phyloP scores from a whole-genome alignment of 2,329 filamentous ascomycete species.

The Dactylellina haptotyla region DNA sequence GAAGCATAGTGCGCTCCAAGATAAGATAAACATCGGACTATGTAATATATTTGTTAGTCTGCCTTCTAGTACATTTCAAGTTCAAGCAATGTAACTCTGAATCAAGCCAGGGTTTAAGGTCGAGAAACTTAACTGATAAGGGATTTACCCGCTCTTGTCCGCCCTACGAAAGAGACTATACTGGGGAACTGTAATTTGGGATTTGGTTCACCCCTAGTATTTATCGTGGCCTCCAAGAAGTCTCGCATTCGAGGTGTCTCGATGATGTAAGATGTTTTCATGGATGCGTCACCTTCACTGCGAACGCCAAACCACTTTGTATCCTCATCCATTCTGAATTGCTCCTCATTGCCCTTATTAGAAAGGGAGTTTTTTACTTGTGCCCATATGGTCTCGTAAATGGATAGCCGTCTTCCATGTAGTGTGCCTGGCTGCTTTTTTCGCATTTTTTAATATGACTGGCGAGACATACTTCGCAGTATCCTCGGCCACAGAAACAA shows the following conservation, averaged over 20 bases:
- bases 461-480: too few species aligned
- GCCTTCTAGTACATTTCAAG: too few species aligned
- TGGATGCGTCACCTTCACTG: background rate
- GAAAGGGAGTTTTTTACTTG: too few species aligned
- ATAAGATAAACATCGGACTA: background rate
- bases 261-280: background rate
- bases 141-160: conserved; percentile 13
- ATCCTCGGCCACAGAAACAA: too few species aligned
- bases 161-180: conserved; percentile 24
- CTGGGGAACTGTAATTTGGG: conserved; percentile 24
- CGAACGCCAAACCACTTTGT: conserved; percentile 27
- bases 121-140: conserved; percentile 11
- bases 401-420: too few species aligned
- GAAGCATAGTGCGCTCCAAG: background rate
- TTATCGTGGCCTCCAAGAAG: background rate
- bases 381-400: too few species aligned
- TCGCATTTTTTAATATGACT: too few species aligned
- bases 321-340: background rate
- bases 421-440: too few species aligned
- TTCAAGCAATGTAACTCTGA: too few species aligned
- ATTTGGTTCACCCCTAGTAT: too few species aligned
- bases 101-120: background rate
- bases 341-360: background rate
- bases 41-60: too few species aligned
- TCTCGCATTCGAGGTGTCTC: conserved; percentile 9